Conservation (phyloP, 352 stramenopile genomes). For the Globisporangium carolinianum region DNA sequence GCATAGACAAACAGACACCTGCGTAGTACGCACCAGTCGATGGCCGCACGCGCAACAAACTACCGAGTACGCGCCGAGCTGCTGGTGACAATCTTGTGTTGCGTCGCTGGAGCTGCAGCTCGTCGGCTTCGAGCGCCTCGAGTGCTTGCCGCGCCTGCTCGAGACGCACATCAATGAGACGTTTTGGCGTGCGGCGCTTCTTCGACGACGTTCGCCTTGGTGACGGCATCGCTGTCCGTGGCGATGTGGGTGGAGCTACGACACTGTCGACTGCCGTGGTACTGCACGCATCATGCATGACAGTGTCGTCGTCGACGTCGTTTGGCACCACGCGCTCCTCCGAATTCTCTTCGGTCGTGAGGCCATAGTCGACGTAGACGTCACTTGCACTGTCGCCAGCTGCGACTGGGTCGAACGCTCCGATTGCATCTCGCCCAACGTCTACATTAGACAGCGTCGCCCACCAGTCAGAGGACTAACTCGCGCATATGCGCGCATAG, state of each 20-base stretch:
- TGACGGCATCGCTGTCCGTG: background rate
- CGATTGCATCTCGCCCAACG: too few species aligned
- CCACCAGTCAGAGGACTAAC: too few species aligned
- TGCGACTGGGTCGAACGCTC: background rate
- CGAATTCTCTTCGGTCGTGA: constrained; percentile 9
- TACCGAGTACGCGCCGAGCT: background rate
- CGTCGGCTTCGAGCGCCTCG: background rate
- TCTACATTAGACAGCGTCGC: too few species aligned
- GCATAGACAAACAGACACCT: too few species aligned
- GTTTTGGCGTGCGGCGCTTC: constrained; percentile 6
- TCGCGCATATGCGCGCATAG: too few species aligned
- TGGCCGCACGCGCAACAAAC: background rate
- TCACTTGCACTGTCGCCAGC: background rate
- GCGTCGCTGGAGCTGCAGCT: background rate
- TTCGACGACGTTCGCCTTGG: background rate
- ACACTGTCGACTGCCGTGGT: background rate
- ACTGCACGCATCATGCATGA: background rate
- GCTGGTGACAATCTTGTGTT: background rate
- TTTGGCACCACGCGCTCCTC: constrained; percentile 1
- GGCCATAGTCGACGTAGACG: constrained; percentile 3
- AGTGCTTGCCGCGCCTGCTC: constrained; percentile 13
- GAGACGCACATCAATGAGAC: constrained; percentile 13
- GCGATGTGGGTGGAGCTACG: background rate
- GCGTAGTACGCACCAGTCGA: too few species aligned
- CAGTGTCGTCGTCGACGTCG: background rate